phyloP scores from a whole-genome alignment of 2,329 filamentous ascomycete genomes.

The Colletotrichum caudatum region DNA sequence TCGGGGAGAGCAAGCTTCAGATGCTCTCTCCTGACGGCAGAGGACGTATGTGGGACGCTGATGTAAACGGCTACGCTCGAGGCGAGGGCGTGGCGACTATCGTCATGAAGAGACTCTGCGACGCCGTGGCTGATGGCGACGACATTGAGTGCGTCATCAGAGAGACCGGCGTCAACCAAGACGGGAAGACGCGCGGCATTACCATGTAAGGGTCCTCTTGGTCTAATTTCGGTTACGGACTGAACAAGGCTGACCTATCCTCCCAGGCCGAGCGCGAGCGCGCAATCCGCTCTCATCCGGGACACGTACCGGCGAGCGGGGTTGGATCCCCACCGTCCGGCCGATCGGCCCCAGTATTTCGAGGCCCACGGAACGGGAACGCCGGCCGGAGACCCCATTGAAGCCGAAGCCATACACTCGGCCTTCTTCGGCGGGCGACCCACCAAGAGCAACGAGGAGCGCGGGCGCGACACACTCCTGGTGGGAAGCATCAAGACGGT shows the following conservation, averaged over 20 bases:
- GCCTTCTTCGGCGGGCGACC: slow-evolving; percentile 20
- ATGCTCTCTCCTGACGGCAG: slow-evolving; percentile 54
- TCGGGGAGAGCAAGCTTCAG: slow-evolving; percentile 45
- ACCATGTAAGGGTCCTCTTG: slow-evolving; percentile 50
- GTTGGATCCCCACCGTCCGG: slow-evolving; percentile 31
- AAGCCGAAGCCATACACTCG: slow-evolving; percentile 48
- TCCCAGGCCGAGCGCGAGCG: too few relatives aligned
- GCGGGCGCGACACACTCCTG: slow-evolving; percentile 49
- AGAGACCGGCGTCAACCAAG: slow-evolving; percentile 43
- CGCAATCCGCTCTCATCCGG: slow-evolving; percentile 47
- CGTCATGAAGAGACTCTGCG: slow-evolving; percentile 59
- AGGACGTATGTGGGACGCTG: slow-evolving; percentile 55
- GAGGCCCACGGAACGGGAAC: slow-evolving; percentile 56
- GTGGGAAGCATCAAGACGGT: slow-evolving; percentile 44
- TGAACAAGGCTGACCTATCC: too few relatives aligned
- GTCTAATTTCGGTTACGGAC: too few relatives aligned
- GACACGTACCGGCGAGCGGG: slow-evolving; percentile 44
- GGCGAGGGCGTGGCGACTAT: slow-evolving; percentile 63
- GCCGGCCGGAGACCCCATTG: slow-evolving; percentile 52
- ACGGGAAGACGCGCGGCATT: slow-evolving; percentile 45
- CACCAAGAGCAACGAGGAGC: slow-evolving; percentile 48
- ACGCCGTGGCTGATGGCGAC: slow-evolving; percentile 54
- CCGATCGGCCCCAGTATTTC: slow-evolving; percentile 40
- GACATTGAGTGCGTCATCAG: slow-evolving; percentile 45
- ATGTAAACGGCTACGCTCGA: slow-evolving; percentile 63